phyloP scores from a whole-genome alignment of 2,329 filamentous ascomycete genomes.

The Curvularia eragrostidis region DNA sequence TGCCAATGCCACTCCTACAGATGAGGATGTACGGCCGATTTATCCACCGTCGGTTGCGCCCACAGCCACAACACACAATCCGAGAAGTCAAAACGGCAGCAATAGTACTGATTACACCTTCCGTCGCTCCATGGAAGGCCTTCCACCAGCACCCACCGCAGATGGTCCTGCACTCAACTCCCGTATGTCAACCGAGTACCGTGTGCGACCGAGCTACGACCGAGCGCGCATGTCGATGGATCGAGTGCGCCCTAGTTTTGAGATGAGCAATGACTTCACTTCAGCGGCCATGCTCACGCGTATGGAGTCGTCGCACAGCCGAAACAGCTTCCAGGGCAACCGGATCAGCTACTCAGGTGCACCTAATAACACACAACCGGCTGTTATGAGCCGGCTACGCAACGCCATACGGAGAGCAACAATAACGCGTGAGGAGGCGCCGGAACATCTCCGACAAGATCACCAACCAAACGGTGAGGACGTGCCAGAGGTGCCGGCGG shows the following conservation, averaged over 20 bases:
- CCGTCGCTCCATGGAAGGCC: slow-evolving; percentile 47
- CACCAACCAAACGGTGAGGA: slow-evolving; percentile 6
- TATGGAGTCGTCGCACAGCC: slow-evolving; percentile 70
- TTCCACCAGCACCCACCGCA: slow-evolving; percentile 33
- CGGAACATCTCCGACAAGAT: slow-evolving; percentile 27
- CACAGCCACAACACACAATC: slow-evolving; percentile 72
- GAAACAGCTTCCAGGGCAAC: slow-evolving; percentile 34
- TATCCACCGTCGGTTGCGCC: slow-evolving; percentile 88
- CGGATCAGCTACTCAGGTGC: slow-evolving; percentile 24
- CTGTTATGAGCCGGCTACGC: slow-evolving; percentile 39
- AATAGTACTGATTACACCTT: slow-evolving; percentile 90
- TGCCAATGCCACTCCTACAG: slow-evolving; percentile 60
- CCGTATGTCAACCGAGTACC: slow-evolving; percentile 42
- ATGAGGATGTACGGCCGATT: slow-evolving; percentile 90
- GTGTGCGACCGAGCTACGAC: slow-evolving; percentile 82
- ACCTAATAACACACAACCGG: slow-evolving; percentile 19
- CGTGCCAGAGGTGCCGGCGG: slow-evolving; percentile 30
- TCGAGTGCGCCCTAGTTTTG: slow-evolving; percentile 80
- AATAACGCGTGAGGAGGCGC: slow-evolving; percentile 42
- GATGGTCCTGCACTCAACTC: slow-evolving; percentile 39
- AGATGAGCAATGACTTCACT: slow-evolving; percentile 88
- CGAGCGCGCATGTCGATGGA: slow-evolving; percentile 88
- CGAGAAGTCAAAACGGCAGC: slow-evolving; percentile 85
- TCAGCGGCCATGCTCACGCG: slow-evolving; percentile 83
- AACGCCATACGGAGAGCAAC: slow-evolving; percentile 43